Conservation (phyloP, 495 filamentous ascomycete genomes). For the Cercophora newfieldiana region DNA sequence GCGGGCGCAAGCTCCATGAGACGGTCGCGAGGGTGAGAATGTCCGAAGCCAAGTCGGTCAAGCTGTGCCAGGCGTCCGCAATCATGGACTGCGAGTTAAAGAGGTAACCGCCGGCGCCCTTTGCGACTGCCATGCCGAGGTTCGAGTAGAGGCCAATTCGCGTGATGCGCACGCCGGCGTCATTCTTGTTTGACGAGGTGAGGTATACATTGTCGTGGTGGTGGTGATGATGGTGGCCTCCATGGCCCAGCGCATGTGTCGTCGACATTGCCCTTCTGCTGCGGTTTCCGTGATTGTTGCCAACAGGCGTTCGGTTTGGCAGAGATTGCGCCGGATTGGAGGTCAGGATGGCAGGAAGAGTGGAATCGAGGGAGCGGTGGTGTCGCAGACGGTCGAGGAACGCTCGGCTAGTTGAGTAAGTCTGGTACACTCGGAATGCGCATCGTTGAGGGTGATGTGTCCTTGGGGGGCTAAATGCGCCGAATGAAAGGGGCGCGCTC, state of each 20-base stretch:
- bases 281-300: neutral
- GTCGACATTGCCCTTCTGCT: slow-evolving; percentile 8
- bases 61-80: slow-evolving; percentile 91
- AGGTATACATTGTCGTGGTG: slow-evolving; percentile 89
- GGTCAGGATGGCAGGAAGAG: neutral
- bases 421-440: slow-evolving; percentile 33
- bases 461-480: slow-evolving; percentile 22
- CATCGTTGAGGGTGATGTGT: slow-evolving; percentile 20
- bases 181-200: slow-evolving; percentile 81
- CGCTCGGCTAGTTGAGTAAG: slow-evolving; percentile 28
- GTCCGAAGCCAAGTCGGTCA: slow-evolving; percentile 93
- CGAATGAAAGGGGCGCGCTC: slow-evolving; percentile 17
- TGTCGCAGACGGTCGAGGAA: slow-evolving; percentile 28
- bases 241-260: slow-evolving; percentile 1
- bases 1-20: slow-evolving; percentile 82
- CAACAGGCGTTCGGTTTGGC: neutral
- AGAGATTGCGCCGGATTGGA: neutral
- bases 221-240: slow-evolving; percentile 51
- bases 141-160: slow-evolving; percentile 90
- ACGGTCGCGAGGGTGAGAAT: slow-evolving; percentile 91
- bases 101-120: slow-evolving; percentile 86
- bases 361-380: slow-evolving; percentile 19
- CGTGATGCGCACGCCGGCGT: slow-evolving; percentile 93
- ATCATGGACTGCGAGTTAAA: slow-evolving; percentile 94
- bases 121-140: slow-evolving; percentile 87